phyloP scores from a whole-genome alignment of 2,329 filamentous ascomycete species.

The Penicillium sp. region DNA sequence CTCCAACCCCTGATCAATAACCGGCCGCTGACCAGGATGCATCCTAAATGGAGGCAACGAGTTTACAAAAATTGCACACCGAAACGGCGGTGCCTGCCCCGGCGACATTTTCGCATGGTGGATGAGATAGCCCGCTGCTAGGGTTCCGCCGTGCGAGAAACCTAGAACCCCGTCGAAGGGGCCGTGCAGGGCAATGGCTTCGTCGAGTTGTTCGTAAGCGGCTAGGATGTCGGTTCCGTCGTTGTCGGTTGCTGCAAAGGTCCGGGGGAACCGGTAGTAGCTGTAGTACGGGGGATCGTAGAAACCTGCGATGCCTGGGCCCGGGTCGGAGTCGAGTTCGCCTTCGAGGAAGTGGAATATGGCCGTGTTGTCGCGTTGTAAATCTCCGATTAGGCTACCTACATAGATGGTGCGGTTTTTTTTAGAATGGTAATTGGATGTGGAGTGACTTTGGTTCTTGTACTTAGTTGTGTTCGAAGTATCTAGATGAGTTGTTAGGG shows the following conservation, averaged over 20 bases:
- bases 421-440: neutral
- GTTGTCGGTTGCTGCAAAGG: slow-evolving; percentile 29
- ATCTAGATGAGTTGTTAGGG: slow-evolving; percentile 27
- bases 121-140: slow-evolving; percentile 40
- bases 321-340: slow-evolving; percentile 36
- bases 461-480: slow-evolving; percentile 38
- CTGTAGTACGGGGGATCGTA: slow-evolving; percentile 43
- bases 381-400: slow-evolving; percentile 37
- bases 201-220: slow-evolving; percentile 37
- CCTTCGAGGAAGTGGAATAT: slow-evolving; percentile 41
- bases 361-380: slow-evolving; percentile 38
- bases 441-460: neutral
- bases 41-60: slow-evolving; percentile 41
- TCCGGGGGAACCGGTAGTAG: slow-evolving; percentile 40
- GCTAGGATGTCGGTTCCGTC: slow-evolving; percentile 33
- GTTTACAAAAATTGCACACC: slow-evolving; percentile 44
- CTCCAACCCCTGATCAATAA: slow-evolving; percentile 34
- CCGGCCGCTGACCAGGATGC: slow-evolving; percentile 29
- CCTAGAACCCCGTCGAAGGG: slow-evolving; percentile 42
- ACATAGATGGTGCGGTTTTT: neutral
- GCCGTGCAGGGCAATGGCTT: slow-evolving; percentile 33
- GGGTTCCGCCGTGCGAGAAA: slow-evolving; percentile 44
- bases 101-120: slow-evolving; percentile 36
- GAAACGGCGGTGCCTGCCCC: slow-evolving; percentile 33
- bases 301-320: slow-evolving; percentile 38